Conservation (phyloP, 768 basidiomycete species). For the Tricholoma sp. region DNA sequence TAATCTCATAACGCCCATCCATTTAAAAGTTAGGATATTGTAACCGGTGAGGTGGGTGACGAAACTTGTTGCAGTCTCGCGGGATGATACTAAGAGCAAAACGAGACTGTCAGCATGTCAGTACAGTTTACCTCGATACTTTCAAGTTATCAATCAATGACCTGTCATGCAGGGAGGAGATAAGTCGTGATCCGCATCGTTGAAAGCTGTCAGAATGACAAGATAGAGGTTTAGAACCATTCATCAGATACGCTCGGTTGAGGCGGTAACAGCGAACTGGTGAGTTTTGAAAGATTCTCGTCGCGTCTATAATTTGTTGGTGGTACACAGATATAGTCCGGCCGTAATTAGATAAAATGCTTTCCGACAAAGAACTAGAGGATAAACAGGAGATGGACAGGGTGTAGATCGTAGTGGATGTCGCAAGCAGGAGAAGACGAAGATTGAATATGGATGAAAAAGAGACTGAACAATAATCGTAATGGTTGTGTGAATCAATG, state of each 20-base stretch:
- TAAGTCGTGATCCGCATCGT: neutral
- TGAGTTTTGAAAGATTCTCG: constrained; percentile 7
- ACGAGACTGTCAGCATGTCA: neutral
- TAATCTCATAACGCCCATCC: neutral
- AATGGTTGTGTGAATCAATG: constrained; percentile 7
- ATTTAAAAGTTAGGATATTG: too few relatives aligned
- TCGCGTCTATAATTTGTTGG: constrained; percentile 16
- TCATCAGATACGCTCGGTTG: neutral
- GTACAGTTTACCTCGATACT: neutral
- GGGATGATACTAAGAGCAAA: neutral
- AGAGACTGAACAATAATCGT: constrained; percentile 3
- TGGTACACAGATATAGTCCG: constrained; percentile 18
- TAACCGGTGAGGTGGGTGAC: too few relatives aligned
- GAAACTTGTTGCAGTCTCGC: neutral
- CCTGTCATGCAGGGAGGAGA: neutral
- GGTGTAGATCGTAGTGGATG: constrained; percentile 5
- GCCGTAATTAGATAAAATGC: constrained; percentile 15
- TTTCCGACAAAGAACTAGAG: constrained; percentile 10
- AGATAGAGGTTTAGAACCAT: neutral
- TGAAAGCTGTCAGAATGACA: neutral
- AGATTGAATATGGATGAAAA: neutral
- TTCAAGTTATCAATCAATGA: neutral
- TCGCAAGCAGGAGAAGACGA: constrained; percentile 8
- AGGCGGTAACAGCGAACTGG: neutral
- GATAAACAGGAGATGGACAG: constrained; percentile 3